phyloP scores from a whole-genome alignment of 169 alveolate genomes.

The Eimeria sp. region DNA sequence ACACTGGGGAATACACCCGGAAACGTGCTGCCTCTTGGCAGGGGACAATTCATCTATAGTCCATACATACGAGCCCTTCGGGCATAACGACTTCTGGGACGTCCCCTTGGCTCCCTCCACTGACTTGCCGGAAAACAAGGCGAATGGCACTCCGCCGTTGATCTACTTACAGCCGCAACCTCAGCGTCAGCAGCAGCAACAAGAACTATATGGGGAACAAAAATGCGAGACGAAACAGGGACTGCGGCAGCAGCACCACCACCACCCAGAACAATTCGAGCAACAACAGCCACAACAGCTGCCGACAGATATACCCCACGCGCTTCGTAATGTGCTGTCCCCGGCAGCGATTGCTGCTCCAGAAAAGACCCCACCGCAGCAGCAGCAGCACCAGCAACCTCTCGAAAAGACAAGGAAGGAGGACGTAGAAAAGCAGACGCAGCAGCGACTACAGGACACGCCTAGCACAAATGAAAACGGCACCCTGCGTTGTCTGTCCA shows the following conservation, averaged over 20 bases:
- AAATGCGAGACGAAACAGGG: neutral
- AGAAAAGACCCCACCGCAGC: neutral
- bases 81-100: neutral
- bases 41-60: neutral
- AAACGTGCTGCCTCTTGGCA: neutral
- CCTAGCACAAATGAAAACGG: constrained; percentile 1
- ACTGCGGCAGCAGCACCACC: constrained; percentile 39
- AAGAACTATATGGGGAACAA: neutral
- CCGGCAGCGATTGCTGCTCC: neutral
- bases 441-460: constrained; percentile 3
- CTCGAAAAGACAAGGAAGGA: neutral
- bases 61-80: neutral
- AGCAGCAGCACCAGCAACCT: neutral
- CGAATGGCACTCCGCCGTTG: neutral
- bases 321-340: neutral
- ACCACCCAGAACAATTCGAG: neutral
- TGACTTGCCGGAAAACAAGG: neutral
- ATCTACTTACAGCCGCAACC: neutral
- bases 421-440: neutral
- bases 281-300: neutral
- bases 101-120: constrained; percentile 2
- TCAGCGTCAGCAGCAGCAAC: constrained; percentile 2
- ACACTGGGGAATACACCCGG: neutral
- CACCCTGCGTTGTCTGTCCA: constrained; percentile 35
- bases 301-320: neutral